Conservation (phyloP, 2,329 filamentous ascomycete species). For the Volutella citrinella region DNA sequence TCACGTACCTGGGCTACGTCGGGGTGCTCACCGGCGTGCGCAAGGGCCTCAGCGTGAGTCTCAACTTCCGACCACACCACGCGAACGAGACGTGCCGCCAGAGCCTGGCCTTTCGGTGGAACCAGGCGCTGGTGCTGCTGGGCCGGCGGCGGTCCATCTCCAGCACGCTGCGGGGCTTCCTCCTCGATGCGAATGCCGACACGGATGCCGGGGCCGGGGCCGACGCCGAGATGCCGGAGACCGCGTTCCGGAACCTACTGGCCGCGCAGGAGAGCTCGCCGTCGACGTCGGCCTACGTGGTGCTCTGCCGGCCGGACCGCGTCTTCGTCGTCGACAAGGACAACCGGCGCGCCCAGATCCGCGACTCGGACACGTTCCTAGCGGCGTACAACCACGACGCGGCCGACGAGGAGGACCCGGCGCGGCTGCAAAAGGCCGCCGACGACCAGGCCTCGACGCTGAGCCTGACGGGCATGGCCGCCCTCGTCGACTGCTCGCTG, state of each 20-base stretch:
- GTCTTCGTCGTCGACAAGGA: conserved; percentile 28
- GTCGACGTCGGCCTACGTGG: conserved; percentile 29
- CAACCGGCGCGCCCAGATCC: conserved; percentile 16
- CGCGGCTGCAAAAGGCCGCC: conserved; percentile 7
- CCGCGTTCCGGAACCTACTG: conserved; percentile 14
- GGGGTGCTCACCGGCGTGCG: conserved; percentile 48
- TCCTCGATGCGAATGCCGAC: conserved; percentile 8
- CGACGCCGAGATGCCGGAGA: conserved; percentile 2
- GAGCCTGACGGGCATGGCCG: conserved; percentile 19
- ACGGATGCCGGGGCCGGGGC: too few relatives aligned
- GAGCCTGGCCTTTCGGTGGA: conserved; percentile 21
- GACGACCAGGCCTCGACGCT: conserved; percentile 5
- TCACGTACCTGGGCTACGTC: conserved; percentile 49
- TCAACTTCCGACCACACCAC: conserved; percentile 43
- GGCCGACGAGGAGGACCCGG: conserved; percentile 19
- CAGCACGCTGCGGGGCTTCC: conserved; percentile 20
- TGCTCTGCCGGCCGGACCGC: conserved; percentile 24
- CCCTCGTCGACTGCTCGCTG: conserved; percentile 19
- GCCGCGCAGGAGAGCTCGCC: conserved; percentile 8
- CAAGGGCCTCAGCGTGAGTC: conserved; percentile 41
- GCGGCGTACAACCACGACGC: conserved; percentile 28
- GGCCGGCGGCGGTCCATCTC: conserved; percentile 22
- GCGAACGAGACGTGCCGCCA: conserved; percentile 13
- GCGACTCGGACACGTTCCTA: conserved; percentile 19
- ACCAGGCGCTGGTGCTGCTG: conserved; percentile 26